A percentile compares a stretch with the other conserved stretches of the same genome.
phyloP scores from a whole-genome alignment of 2,329 filamentous ascomycete species.

The Cytospora piceicola region DNA sequence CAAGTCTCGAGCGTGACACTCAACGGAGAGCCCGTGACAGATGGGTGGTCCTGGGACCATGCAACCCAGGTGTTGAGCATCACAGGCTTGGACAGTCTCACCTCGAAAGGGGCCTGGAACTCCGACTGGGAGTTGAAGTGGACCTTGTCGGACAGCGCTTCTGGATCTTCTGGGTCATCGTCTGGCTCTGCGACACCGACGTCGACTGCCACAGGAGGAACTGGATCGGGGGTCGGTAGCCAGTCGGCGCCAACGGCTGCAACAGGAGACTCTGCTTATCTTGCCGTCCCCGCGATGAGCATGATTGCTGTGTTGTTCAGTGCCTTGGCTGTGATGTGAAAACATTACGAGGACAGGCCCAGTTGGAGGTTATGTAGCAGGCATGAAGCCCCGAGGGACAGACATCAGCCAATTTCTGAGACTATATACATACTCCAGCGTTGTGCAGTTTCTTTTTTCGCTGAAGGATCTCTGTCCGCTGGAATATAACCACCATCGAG shows the following conservation, averaged over 20 bases:
- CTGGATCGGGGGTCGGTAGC: not conserved
- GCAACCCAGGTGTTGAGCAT: constrained; percentile 54
- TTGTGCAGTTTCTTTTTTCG: too few relatives aligned
- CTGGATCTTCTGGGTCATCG: constrained; percentile 3
- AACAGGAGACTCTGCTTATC: not conserved
- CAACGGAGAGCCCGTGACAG: constrained; percentile 51
- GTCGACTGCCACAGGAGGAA: not conserved
- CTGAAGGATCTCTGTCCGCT: too few relatives aligned
- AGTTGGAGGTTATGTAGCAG: too few relatives aligned
- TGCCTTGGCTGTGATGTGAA: constrained; percentile 12
- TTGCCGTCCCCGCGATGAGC: not conserved
- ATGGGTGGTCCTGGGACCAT: constrained; percentile 52
- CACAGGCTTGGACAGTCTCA: constrained; percentile 52
- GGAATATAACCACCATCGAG: too few relatives aligned
- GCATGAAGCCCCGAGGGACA: too few relatives aligned
- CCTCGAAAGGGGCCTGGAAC: constrained; percentile 60
- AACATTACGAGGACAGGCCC: too few relatives aligned
- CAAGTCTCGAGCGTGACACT: constrained; percentile 52
- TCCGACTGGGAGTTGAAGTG: constrained; percentile 61
- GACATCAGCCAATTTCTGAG: too few relatives aligned
- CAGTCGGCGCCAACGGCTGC: not conserved
- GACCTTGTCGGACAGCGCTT: constrained; percentile 34
- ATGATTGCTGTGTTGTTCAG: constrained; percentile 3
- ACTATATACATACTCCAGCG: too few relatives aligned
- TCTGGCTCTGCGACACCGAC: not conserved